Evolutionary conservation across 169 alveolate genomes (phyloP), one percentile per base, ranked within the genome.

Genomic region (Plasmodium knowlesi): DNA sequence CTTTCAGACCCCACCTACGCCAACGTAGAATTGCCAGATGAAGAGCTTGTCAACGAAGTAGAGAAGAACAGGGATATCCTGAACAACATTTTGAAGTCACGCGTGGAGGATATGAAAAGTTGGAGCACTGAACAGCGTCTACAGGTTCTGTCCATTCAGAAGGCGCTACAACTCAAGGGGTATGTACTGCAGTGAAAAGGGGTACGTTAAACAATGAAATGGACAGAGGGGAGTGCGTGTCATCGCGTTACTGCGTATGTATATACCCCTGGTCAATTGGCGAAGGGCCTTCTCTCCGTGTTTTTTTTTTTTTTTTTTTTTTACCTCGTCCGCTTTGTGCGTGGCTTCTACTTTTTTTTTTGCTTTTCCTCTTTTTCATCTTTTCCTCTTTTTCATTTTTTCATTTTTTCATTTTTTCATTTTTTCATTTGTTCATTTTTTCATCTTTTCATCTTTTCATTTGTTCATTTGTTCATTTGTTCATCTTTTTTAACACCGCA

Each of bases 151-250:
- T 80, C 95, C 25, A 90, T 90, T 22, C 90, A 82, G 61, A 90
- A 90, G 54, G 95, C 95, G 32, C 46, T 90, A 22, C 79, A 30
- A 10, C 57, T 81, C 41, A 90, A 90, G 84, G 95, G 95, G 39
- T 88, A 88, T 41, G 8, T 5, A 9, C 54, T 88, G 53, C 81
- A 79, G 25, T 88, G 37, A 67, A 8, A 8, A 6, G 74, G 72
- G 28, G n/a, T n/a, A n/a, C n/a, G n/a, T n/a, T n/a, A n/a, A n/a
- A n/a, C n/a, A n/a, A n/a, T n/a, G n/a, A n/a, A n/a, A n/a, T n/a
- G n/a, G n/a, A n/a, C n/a, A n/a, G n/a, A n/a, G n/a, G n/a, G n/a
- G n/a, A n/a, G n/a, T n/a, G 19, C 12, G 61, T 8, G 4, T 0
- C 5, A 46, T 19, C 19, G n/a, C 57, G 4, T 12, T 0, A 46